These are phyloP conservation scores for Phytophthora chlamydospora DNA, from an alignment of 352 stramenopile species.

Conservation along the genomic window DNA sequence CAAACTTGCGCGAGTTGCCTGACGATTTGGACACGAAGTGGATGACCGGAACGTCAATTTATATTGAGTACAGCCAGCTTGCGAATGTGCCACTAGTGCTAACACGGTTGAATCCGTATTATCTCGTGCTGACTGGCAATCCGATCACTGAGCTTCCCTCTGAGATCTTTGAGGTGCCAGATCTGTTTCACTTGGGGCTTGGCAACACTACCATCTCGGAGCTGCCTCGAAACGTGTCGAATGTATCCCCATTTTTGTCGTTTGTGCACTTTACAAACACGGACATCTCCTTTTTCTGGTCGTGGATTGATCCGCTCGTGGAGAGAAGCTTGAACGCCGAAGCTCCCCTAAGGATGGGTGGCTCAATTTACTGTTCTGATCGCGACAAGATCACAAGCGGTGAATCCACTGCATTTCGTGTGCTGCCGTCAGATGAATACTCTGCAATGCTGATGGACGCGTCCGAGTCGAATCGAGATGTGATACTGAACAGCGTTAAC, in stretches of 20 bases:
- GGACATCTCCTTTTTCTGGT: conserved; percentile 28
- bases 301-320: conserved; percentile 24
- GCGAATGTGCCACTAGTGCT: conserved; percentile 12
- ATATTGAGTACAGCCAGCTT: conserved; percentile 30
- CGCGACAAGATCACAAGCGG: background rate
- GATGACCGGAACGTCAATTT: conserved; percentile 22
- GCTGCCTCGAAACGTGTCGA: conserved; percentile 22
- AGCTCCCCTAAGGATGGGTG: background rate
- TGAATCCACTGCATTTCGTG: background rate
- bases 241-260: conserved; percentile 15
- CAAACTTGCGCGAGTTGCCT: conserved; percentile 44
- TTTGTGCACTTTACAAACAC: conserved; percentile 31
- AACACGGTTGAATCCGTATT: conserved; percentile 13
- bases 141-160: conserved; percentile 17
- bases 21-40: conserved; percentile 39
- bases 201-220: conserved; percentile 16
- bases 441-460: conserved; percentile 2
- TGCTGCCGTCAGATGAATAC: background rate
- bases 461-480: background rate
- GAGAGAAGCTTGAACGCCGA: background rate
- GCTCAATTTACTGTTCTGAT: background rate
- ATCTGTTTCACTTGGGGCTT: conserved; percentile 24
- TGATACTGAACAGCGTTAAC: background rate
- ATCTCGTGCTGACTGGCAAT: conserved; percentile 31
- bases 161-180: conserved; percentile 29